phyloP scores from a whole-genome alignment of 2,329 filamentous ascomycete genomes.

The Colletotrichum limetticola region DNA sequence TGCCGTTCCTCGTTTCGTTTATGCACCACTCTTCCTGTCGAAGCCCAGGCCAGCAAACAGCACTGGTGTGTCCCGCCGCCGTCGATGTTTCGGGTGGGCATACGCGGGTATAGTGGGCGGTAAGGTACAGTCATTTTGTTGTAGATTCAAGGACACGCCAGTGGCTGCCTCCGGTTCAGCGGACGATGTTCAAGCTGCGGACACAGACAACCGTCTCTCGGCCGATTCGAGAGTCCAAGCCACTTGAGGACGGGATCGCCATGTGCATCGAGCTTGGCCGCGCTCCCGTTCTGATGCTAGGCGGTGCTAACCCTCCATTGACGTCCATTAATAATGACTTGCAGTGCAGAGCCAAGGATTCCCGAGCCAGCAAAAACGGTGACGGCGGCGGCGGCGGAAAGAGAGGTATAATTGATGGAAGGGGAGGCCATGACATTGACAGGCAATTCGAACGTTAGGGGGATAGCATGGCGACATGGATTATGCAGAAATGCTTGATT shows the following conservation, averaged over 20 bases:
- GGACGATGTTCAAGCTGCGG: constrained; percentile 1
- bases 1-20: constrained; percentile 12
- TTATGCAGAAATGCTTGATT: constrained; percentile 20
- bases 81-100: background rate
- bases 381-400: background rate
- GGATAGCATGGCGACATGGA: constrained; percentile 18
- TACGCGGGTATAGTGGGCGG: background rate
- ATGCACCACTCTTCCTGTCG: constrained; percentile 2
- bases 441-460: background rate
- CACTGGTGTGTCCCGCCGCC: background rate
- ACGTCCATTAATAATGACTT: constrained; percentile 16
- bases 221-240: constrained; percentile 21
- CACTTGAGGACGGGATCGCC: constrained; percentile 24
- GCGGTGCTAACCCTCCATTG: background rate
- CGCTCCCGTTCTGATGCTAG: background rate
- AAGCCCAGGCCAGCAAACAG: background rate
- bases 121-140: background rate
- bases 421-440: background rate
- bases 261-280: constrained; percentile 21
- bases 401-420: background rate
- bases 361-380: constrained; percentile 3
- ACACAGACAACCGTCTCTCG: constrained; percentile 19
- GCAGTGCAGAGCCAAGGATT: constrained; percentile 26
- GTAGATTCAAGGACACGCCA: background rate
- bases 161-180: constrained; percentile 13